Conservation (phyloP, 805 yeast genomes). For the Metschnikowia baotianmanensis region DNA sequence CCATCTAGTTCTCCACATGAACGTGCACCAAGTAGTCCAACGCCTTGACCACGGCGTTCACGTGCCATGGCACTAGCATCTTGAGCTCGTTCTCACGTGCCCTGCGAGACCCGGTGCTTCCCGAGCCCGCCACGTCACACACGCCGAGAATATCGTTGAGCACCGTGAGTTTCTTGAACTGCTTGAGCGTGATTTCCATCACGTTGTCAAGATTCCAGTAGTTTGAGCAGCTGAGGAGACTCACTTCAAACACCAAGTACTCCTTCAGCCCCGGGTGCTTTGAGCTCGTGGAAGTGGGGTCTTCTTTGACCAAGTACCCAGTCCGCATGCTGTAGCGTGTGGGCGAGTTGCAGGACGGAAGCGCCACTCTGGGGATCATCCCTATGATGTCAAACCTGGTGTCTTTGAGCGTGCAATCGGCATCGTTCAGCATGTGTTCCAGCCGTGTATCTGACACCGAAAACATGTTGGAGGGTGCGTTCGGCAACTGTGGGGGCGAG, state of each 20-base stretch:
- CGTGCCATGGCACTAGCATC: conserved; percentile 68
- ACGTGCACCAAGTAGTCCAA: conserved; percentile 59
- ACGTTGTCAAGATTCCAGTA: conserved; percentile 56
- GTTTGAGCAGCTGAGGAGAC: conserved; percentile 70
- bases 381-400: conserved; percentile 53
- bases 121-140: conserved; percentile 7
- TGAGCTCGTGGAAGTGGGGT: conserved; percentile 14
- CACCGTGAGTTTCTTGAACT: conserved; percentile 56
- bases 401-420: conserved; percentile 42
- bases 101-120: conserved; percentile 7
- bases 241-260: conserved; percentile 54
- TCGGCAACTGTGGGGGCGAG: conserved; percentile 38
- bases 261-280: background rate
- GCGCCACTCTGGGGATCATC: conserved; percentile 54
- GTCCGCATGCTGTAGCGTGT: conserved; percentile 67
- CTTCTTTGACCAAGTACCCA: conserved; percentile 60
- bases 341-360: conserved; percentile 69
- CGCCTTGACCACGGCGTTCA: conserved; percentile 62
- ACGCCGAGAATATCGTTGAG: conserved; percentile 40
- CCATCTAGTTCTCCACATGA: conserved; percentile 30
- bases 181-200: conserved; percentile 54
- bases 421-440: conserved; percentile 11
- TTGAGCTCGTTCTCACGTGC: conserved; percentile 8
- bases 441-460: conserved; percentile 28
- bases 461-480: conserved; percentile 31